Percentiles rank a stretch among this genome's conserved stretches.
Conservation (phyloP, 306 rosid species). For the Acacia acuminata region DNA sequence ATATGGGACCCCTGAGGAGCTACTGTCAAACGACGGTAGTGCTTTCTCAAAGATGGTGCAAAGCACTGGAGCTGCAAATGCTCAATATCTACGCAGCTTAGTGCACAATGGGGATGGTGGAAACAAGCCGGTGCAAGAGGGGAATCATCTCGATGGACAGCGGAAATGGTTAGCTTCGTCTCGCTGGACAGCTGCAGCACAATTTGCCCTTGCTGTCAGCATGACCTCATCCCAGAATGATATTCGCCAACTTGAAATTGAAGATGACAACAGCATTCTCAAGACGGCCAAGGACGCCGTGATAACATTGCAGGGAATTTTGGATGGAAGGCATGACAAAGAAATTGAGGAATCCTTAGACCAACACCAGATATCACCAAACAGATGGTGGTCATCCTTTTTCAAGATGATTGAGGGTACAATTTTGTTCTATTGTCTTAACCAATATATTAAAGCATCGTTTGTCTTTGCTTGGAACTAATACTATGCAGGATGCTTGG, state of each 20-base stretch:
- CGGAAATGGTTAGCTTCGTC: conserved; percentile 66
- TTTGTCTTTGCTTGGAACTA: not conserved
- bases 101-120: conserved; percentile 46
- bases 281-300: conserved; percentile 78
- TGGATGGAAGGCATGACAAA: conserved; percentile 79
- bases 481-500: not conserved
- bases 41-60: conserved; percentile 84
- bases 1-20: conserved; percentile 67
- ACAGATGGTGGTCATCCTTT: conserved; percentile 85
- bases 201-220: conserved; percentile 68
- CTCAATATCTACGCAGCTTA: conserved; percentile 70
- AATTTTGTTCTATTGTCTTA: conserved; percentile 11
- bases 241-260: conserved; percentile 71
- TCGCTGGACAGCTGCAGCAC: conserved; percentile 79
- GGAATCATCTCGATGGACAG: conserved; percentile 38
- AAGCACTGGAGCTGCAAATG: conserved; percentile 92
- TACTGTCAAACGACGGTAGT: conserved; percentile 61
- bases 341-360: conserved; percentile 60
- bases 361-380: conserved; percentile 49
- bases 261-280: conserved; percentile 63
- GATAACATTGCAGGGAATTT: conserved; percentile 76
- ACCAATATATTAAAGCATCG: not conserved
- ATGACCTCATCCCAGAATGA: conserved; percentile 68
- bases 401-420: conserved; percentile 92
- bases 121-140: conserved; percentile 35